Conservation (phyloP, 179 eudicot species). For the Spinacia oleracea region DNA sequence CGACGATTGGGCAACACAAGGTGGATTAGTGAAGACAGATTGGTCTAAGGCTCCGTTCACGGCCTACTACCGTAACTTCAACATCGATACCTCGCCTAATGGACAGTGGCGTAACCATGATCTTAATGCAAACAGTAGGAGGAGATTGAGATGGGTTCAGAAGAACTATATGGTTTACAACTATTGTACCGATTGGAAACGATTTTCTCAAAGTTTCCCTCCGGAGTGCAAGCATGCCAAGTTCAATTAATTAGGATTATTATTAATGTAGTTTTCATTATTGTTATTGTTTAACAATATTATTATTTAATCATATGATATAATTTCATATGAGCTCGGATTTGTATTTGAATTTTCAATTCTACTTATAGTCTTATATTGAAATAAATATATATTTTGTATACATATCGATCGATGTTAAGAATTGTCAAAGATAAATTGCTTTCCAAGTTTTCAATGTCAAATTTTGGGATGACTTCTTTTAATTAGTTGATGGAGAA, state of each 20-base stretch:
- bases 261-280: not conserved
- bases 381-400: not conserved
- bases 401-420: not conserved
- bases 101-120: constrained; percentile 22
- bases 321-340: not conserved
- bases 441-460: too few relatives aligned
- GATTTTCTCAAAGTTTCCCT: constrained; percentile 34
- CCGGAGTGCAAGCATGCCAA: constrained; percentile 38
- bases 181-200: constrained; percentile 33
- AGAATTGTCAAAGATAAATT: not conserved
- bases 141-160: constrained; percentile 42
- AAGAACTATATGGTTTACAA: constrained; percentile 36
- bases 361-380: not conserved
- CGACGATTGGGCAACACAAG: constrained; percentile 49
- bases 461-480: not conserved
- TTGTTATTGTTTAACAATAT: not conserved
- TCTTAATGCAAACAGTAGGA: constrained; percentile 28
- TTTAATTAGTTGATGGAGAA: not conserved
- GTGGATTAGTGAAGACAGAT: constrained; percentile 38
- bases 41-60: constrained; percentile 43
- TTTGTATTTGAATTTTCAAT: not conserved
- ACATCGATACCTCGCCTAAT: constrained; percentile 27
- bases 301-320: not conserved
- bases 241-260: not conserved
- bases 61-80: constrained; percentile 37